Evolutionary conservation across 2,329 filamentous ascomycete genomes (phyloP), one percentile per base, ranked within the genome.

Genomic region (Cercospora zeina): DNA sequence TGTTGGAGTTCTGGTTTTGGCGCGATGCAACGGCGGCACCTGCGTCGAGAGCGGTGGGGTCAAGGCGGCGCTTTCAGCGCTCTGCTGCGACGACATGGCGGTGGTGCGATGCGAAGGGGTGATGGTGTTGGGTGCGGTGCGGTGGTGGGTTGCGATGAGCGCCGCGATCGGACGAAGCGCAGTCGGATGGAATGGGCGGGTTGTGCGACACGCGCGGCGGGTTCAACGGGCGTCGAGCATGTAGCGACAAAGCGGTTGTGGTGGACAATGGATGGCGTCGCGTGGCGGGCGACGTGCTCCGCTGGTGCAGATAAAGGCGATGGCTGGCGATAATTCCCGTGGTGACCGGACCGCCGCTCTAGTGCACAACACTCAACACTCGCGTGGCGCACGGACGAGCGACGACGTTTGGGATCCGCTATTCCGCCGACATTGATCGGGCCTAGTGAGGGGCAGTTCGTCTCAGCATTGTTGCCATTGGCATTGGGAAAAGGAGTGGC

Each of bases 11-110:
- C 79, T 75, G 58, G 74, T 77, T 68, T 74, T 77, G 61, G 74
- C 70, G 58, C 61, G 65, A 36, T 53, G 60, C 30, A 63, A 69
- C 64, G 49, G 51, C 9, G 80, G 79, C 7, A 82, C 71, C 69
- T 88, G 86, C 1, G 84, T 83, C 2, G 86, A 88, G 9, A 85
- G 85, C 24, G 86, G 86, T 11, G 86, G 85, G 11, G 86, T 88
- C 77, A 87, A 83, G 2, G 56, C 30, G 31, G 33, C 56, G 31
- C 56, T 37, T 9, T 58, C 56, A 3, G 33, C 42, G 56, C 56
- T 58, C n/a, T 50, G 56, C 24, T 58, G 56, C 56, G 56, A 51
- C 56, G 42, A 37, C 39, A 50, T 58, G 42, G 11, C 1, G 30
- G 14, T 13, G 30, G 24, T 42, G 47, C 47, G 30, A 31, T 16